Evolutionary conservation across 441 rosid genomes (phyloP).

Genomic region (Pelargonium cotyledonis): DNA sequence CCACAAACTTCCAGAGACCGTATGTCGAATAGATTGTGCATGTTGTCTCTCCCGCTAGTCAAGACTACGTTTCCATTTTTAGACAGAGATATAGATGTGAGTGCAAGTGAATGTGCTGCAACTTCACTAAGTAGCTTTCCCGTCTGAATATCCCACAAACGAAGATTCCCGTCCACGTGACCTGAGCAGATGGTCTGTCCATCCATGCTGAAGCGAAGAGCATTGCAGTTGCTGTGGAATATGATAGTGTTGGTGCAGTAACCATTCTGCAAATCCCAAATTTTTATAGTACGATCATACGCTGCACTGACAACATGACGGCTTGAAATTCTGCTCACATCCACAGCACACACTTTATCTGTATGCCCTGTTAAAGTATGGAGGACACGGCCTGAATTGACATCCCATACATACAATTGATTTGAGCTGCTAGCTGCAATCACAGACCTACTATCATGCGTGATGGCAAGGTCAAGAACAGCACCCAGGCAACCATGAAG

Average conservation of each 20-base stretch:
- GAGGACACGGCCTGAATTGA: conserved; percentile 55
- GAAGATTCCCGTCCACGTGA: conserved; percentile 86
- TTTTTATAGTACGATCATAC: conserved; percentile 82
- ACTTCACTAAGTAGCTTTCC: conserved; percentile 83
- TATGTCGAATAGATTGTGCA: conserved; percentile 85
- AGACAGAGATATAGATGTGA: conserved; percentile 66
- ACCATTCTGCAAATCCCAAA: conserved; percentile 92
- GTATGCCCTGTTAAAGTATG: conserved; percentile 87
- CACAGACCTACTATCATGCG: conserved; percentile 73
- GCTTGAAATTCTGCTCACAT: conserved; percentile 80
- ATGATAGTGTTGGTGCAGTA: conserved; percentile 83
- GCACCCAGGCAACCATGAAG: conserved; percentile 79
- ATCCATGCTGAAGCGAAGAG: conserved; percentile 70
- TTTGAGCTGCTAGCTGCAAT: conserved; percentile 94
- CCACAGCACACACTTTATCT: conserved; percentile 88
- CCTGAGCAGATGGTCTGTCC: conserved; percentile 91
- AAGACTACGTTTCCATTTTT: conserved; percentile 61
- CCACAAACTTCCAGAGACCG: conserved; percentile 77
- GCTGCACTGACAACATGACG: conserved; percentile 81
- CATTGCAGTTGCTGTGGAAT: conserved; percentile 81
- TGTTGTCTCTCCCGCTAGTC: conserved; percentile 89
- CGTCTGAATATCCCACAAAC: conserved; percentile 82
- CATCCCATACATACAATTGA: conserved; percentile 89
- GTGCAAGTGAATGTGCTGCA: conserved; percentile 74
- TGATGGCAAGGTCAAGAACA: conserved; percentile 72